Evolutionary conservation across 306 rosid species (phyloP), one percentile per base, ranked within the genome.

Genomic region (Erythrophleum fordii): DNA sequence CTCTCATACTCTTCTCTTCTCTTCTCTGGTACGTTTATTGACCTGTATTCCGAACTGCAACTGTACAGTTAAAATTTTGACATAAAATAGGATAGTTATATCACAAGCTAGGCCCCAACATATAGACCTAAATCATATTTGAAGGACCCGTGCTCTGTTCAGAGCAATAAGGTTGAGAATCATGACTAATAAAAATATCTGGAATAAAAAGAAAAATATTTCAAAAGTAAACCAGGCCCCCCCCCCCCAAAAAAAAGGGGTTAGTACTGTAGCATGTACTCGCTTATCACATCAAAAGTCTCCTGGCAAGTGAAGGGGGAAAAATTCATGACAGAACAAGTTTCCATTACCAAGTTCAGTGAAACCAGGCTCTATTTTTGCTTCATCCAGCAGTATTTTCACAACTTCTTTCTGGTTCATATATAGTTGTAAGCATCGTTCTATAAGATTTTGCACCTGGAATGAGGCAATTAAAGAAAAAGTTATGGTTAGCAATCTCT

Each of bases 321-420:
- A 18, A 18, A 41, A 10, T 73, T 42, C 28, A 31, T 28, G 18
- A 11, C 28, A 66, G 65, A 64, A 46, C 49, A 74, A 67, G 60
- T 41, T 71, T 39, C 16, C 59, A 28, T 74, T 93, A 95, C 99
- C 97, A 69, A 89, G 91, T 80, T 93, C 93, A 4, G 98, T 95
- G 83, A 95, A 95, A 85, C 93, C 92, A 71, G 98, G 99, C 83
- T 95, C 97, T 78, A 95, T 93, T 77, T 93, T 95, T 59, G 97
- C 99, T 82, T 91, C 88, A 73, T 70, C 82, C 71, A 89, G 79
- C 44, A 95, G 88, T 25, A 87, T 89, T 31, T 90, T 93, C 75
- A 89, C 95, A 67, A 90, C 93, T 90, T 95, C 97, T 81, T 85
- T 91, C 78, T 83, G 92, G 85, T 81, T 91, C 99, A 95, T 95